phyloP scores from a whole-genome alignment of 192 early-diverging fungal species.

The Coemansia nantahalensis region DNA sequence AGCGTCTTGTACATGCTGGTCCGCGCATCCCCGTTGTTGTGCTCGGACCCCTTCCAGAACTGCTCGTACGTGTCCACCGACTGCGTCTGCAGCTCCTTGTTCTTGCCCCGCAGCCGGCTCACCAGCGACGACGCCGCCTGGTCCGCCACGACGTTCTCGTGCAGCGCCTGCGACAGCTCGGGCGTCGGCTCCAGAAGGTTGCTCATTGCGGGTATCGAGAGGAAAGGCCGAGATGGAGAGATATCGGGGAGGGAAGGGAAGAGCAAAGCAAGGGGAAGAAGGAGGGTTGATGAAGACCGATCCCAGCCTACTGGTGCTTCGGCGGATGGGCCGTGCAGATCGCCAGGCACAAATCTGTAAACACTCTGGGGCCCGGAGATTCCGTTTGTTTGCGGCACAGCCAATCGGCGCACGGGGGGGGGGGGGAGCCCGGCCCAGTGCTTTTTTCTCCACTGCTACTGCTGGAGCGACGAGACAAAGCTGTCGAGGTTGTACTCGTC shows the following conservation, averaged over 20 bases:
- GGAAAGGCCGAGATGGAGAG: background rate
- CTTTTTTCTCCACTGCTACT: constrained; percentile 7
- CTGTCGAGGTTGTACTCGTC: constrained; percentile 81
- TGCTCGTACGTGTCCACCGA: constrained; percentile 70
- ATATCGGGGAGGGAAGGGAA: background rate
- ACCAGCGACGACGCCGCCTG: constrained; percentile 40
- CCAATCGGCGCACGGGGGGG: too few relatives aligned
- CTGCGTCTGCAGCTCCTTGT: constrained; percentile 62
- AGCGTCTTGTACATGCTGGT: constrained; percentile 62
- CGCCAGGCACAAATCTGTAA: too few relatives aligned
- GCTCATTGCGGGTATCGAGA: too few relatives aligned
- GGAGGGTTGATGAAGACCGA: too few relatives aligned
- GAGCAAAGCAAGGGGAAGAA: too few relatives aligned
- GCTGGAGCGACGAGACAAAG: constrained; percentile 62
- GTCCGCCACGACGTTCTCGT: constrained; percentile 39
- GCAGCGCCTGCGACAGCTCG: constrained; percentile 49
- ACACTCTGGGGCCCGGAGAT: background rate
- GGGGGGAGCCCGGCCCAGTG: too few relatives aligned
- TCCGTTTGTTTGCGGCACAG: too few relatives aligned
- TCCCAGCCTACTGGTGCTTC: too few relatives aligned
- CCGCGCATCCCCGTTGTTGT: constrained; percentile 64
- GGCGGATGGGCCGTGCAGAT: too few relatives aligned
- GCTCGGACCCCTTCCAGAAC: constrained; percentile 63
- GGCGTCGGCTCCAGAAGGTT: constrained; percentile 46
- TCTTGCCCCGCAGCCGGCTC: constrained; percentile 55